Evolutionary conservation across 2,329 filamentous ascomycete genomes (phyloP).

Genomic region (Ophiobolus disseminans): DNA sequence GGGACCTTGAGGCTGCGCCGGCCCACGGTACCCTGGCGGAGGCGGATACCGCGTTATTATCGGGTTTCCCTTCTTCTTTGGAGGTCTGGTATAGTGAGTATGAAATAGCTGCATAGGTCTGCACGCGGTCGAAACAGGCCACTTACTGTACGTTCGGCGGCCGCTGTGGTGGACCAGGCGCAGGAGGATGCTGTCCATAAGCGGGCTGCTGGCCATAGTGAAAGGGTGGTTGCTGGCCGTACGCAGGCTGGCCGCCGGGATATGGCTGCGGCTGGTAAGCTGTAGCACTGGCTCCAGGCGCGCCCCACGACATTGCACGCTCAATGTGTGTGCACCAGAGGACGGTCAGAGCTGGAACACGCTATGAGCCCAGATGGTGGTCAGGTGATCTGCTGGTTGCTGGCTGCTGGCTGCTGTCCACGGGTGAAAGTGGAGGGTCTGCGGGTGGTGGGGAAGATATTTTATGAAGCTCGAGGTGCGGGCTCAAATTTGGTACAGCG

Average conservation of each 20-base stretch:
- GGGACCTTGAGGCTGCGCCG: conserved; percentile 40
- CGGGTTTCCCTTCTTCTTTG: conserved; percentile 57
- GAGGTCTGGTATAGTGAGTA: conserved; percentile 25
- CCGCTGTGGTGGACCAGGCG: conserved; percentile 27
- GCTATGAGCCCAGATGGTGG: neutral
- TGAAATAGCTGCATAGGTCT: neutral
- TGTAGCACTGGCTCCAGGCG: conserved; percentile 40
- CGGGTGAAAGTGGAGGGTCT: neutral
- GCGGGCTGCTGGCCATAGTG: conserved; percentile 42
- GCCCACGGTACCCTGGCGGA: conserved; percentile 55
- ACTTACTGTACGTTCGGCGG: conserved; percentile 45
- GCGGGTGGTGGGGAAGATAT: conserved; percentile 9
- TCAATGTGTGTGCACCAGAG: neutral
- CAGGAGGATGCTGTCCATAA: conserved; percentile 40
- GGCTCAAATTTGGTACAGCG: conserved; percentile 33
- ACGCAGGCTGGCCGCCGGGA: conserved; percentile 34
- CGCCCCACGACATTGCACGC: conserved; percentile 47
- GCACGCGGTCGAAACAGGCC: neutral
- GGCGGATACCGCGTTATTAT: conserved; percentile 59
- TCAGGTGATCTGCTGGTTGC: neutral
- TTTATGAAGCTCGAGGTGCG: conserved; percentile 24
- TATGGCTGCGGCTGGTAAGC: conserved; percentile 44
- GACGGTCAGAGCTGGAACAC: neutral
- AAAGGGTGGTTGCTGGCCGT: conserved; percentile 35
- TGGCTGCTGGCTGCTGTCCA: no score